Evolutionary conservation across 208 protist genomes (phyloP).

Genomic region (Acanthamoeba healyi): DNA sequence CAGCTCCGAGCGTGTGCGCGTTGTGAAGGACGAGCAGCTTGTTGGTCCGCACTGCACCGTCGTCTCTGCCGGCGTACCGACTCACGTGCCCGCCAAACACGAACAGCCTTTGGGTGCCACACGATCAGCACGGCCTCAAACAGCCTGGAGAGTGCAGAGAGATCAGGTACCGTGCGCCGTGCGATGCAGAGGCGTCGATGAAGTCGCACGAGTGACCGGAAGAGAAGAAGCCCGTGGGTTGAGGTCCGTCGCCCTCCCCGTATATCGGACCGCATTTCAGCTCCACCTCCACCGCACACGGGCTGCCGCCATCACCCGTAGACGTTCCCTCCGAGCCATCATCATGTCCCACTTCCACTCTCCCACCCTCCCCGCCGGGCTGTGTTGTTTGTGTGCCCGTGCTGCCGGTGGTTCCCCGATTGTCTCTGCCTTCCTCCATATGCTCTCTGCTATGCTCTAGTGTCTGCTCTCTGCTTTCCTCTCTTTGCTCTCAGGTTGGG

Average conservation of each 20-base stretch:
- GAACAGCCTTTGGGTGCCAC: neutral
- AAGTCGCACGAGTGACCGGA: conserved; percentile 47
- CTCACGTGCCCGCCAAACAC: conserved; percentile 25
- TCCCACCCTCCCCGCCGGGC: neutral
- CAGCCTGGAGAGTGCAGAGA: neutral
- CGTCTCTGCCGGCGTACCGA: conserved; percentile 2
- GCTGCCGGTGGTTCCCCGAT: no score
- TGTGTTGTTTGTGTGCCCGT: no score
- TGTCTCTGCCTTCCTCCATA: no score
- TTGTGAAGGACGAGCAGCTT: conserved; percentile 49
- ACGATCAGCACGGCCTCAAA: neutral
- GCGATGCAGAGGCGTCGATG: neutral
- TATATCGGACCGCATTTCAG: neutral
- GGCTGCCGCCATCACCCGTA: no score
- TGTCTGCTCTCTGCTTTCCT: no score
- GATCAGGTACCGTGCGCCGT: neutral
- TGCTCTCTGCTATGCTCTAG: no score
- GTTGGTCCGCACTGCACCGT: conserved; percentile 32
- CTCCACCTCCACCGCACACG: neutral
- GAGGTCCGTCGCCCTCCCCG: neutral
- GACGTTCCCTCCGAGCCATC: no score
- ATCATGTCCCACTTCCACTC: neutral
- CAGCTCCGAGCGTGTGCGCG: neutral
- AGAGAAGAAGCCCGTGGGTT: conserved; percentile 31
- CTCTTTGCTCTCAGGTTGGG: no score